Conservation (phyloP, 305 asterid species). For the Fraxinus paxiana region DNA sequence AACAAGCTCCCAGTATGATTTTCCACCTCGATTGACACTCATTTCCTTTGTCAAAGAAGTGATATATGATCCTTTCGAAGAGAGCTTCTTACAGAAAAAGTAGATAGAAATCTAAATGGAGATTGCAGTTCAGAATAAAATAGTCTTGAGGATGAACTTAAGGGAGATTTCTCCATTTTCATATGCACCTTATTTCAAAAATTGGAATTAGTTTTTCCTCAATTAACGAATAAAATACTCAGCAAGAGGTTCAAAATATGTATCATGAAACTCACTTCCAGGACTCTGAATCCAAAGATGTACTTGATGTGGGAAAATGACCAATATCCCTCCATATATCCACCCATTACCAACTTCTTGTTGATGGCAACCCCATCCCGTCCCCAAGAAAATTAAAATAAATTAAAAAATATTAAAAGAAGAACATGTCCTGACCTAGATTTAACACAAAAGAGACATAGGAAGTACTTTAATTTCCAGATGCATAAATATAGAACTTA, state of each 20-base stretch:
- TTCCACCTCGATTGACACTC: background rate
- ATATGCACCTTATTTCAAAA: background rate
- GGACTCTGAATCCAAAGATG: background rate
- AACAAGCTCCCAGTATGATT: background rate
- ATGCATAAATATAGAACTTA: conserved; percentile 24
- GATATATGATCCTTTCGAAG: background rate
- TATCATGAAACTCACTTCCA: background rate
- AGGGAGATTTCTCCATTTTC: background rate
- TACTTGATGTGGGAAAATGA: background rate
- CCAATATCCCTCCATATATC: background rate
- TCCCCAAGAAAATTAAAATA: background rate
- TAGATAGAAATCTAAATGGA: background rate
- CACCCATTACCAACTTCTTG: background rate
- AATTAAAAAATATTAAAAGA: too few species aligned
- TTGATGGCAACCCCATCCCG: background rate
- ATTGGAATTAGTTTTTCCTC: background rate
- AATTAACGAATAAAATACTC: background rate
- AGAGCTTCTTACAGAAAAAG: background rate
- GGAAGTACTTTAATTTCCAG: background rate
- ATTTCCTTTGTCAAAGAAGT: background rate
- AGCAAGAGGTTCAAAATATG: background rate
- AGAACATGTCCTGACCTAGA: background rate
- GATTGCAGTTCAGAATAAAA: background rate
- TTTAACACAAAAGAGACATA: background rate
- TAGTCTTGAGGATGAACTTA: background rate